Conservation (phyloP, 768 basidiomycete genomes). For the Mycena olivaceomarginata region DNA sequence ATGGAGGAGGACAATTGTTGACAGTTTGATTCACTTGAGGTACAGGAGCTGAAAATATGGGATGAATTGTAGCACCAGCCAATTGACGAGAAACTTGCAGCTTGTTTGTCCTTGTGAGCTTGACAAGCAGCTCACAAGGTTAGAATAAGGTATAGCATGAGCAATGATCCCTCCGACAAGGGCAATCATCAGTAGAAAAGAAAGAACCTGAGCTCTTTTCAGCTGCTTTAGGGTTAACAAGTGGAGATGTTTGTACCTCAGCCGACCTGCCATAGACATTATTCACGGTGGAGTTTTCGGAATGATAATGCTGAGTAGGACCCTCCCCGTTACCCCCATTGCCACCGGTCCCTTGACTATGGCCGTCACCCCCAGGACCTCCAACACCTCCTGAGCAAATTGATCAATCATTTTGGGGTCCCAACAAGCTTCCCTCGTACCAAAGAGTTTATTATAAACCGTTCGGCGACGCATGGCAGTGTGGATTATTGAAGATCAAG, state of each 20-base stretch:
- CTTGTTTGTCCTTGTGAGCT: not conserved
- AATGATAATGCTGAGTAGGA: not conserved
- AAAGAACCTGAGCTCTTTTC: not conserved
- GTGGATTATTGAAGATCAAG: slow-evolving; percentile 1
- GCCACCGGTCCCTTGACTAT: not conserved
- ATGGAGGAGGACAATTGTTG: slow-evolving; percentile 21
- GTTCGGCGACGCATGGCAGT: not conserved
- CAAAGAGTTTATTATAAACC: not conserved
- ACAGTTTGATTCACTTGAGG: not conserved
- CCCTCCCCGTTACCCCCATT: not conserved
- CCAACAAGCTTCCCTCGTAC: slow-evolving; percentile 2
- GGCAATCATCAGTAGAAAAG: not conserved
- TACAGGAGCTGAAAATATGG: not conserved
- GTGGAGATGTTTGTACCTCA: not conserved
- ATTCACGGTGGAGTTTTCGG: not conserved
- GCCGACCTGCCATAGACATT: not conserved
- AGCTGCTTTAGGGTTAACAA: not conserved
- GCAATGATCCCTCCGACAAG: not conserved
- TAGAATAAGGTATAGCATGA: not conserved
- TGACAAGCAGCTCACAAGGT: not conserved
- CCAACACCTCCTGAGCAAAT: slow-evolving; percentile 1
- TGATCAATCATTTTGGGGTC: slow-evolving; percentile 1
- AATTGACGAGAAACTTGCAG: slow-evolving; percentile 11
- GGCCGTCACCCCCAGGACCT: not conserved
- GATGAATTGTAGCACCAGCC: not conserved